Conservation (phyloP, 768 basidiomycete genomes). For the Phanerochaete carnosa region DNA sequence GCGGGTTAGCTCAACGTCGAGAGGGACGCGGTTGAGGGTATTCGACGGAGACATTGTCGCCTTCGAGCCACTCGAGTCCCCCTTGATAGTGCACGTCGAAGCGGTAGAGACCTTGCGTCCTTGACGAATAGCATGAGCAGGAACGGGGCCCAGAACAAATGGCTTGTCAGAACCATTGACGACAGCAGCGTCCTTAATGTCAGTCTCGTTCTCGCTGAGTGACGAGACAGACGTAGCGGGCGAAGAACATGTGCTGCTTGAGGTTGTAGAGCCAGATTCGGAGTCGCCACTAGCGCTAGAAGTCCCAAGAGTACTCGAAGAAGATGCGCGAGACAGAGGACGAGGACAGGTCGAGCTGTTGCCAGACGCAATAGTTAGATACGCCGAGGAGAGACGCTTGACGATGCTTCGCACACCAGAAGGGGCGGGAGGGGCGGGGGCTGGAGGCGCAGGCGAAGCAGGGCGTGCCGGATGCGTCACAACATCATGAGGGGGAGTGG, state of each 20-base stretch:
- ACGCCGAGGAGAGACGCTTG: constrained; percentile 48
- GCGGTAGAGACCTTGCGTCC: constrained; percentile 36
- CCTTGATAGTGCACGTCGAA: constrained; percentile 34
- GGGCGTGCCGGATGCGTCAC: constrained; percentile 1
- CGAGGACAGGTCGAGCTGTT: constrained; percentile 16
- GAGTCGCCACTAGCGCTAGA: constrained; percentile 42
- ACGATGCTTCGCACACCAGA: constrained; percentile 59
- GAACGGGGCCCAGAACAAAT: constrained; percentile 46
- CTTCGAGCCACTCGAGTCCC: constrained; percentile 3
- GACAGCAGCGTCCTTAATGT: constrained; percentile 13
- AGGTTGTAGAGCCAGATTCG: constrained; percentile 58
- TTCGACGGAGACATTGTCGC: constrained; percentile 8
- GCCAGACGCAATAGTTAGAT: constrained; percentile 24
- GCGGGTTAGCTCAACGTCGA: constrained; percentile 14
- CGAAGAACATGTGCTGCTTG: constrained; percentile 24
- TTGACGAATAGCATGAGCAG: constrained; percentile 37
- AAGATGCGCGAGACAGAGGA: constrained; percentile 25
- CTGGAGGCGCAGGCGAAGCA: constrained; percentile 12
- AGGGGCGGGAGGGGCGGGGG: constrained; percentile 37
- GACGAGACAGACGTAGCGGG: constrained; percentile 20
- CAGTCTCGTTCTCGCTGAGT: constrained; percentile 21
- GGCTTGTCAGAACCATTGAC: constrained; percentile 4
- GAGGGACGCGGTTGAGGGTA: background rate
- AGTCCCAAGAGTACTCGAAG: constrained; percentile 41
- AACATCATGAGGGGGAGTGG: constrained; percentile 38